Evolutionary conservation across 176 grass and related monocot species (phyloP).

Genomic region (Urochloa ruziziensis): DNA sequence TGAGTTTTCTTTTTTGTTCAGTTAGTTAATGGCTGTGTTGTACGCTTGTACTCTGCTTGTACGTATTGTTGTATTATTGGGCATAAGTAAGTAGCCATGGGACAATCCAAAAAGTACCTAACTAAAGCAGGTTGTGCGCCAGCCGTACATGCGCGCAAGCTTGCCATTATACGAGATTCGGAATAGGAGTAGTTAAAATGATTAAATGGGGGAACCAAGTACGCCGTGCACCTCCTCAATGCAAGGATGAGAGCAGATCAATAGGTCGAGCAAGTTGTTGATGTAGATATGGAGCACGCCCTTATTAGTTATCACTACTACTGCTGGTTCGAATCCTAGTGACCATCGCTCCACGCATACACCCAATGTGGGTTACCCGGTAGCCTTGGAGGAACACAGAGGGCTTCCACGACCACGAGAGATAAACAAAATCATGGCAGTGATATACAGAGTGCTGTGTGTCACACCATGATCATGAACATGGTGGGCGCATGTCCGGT

Average conservation of each 20-base stretch:
- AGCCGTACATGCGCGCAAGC: conserved; percentile 14
- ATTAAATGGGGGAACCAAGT: conserved; percentile 25
- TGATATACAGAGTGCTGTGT: no score
- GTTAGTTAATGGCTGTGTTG: neutral
- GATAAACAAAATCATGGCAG: no score
- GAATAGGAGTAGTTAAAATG: conserved; percentile 2
- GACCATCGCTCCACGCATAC: no score
- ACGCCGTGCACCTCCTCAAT: conserved; percentile 12
- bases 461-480: no score
- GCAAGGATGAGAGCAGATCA: neutral
- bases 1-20: neutral
- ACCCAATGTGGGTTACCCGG: no score
- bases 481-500: no score
- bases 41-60: neutral
- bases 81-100: neutral
- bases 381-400: no score
- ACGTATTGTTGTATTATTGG: conserved; percentile 21
- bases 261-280: neutral
- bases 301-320: no score
- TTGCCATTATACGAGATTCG: neutral
- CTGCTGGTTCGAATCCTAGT: no score
- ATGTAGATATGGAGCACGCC: no score
- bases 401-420: no score
- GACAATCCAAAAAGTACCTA: conserved; percentile 17
- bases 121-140: neutral